phyloP scores from a whole-genome alignment of 1,139 yeast species.

The Geotrichum reessii region DNA sequence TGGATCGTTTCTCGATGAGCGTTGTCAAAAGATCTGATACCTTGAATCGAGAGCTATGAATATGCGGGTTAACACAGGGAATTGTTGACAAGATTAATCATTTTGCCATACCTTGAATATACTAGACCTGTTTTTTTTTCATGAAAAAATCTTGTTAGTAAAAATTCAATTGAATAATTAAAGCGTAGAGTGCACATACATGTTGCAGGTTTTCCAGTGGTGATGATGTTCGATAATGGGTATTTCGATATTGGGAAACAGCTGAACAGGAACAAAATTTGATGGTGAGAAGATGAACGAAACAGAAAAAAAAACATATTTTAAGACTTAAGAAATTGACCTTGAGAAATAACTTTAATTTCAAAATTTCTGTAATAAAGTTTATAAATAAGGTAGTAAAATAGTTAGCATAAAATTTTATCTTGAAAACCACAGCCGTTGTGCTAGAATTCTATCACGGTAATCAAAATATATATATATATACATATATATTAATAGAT shows the following conservation, averaged over 20 bases:
- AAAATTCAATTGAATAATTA: neutral
- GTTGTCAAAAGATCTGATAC: constrained; percentile 85
- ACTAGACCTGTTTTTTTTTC: constrained; percentile 27
- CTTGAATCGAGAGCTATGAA: constrained; percentile 68
- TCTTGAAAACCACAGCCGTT: no score
- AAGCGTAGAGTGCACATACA: neutral
- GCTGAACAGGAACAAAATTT: neutral
- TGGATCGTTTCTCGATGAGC: constrained; percentile 78
- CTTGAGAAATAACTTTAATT: neutral
- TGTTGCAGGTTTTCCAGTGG: neutral
- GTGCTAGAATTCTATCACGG: no score
- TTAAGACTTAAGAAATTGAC: neutral
- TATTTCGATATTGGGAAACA: neutral
- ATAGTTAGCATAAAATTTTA: no score
- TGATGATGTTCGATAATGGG: neutral
- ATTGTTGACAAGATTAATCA: neutral
- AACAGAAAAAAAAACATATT: neutral
- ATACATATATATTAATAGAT: no score
- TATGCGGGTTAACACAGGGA: neutral
- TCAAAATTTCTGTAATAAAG: neutral
- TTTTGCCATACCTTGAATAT: constrained; percentile 28
- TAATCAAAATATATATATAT: no score
- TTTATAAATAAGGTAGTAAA: no score
- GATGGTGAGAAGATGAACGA: neutral
- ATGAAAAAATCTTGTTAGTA: neutral